Evolutionary conservation across 2,329 filamentous ascomycete species (phyloP).

Genomic region (Fusarium proliferatum): DNA sequence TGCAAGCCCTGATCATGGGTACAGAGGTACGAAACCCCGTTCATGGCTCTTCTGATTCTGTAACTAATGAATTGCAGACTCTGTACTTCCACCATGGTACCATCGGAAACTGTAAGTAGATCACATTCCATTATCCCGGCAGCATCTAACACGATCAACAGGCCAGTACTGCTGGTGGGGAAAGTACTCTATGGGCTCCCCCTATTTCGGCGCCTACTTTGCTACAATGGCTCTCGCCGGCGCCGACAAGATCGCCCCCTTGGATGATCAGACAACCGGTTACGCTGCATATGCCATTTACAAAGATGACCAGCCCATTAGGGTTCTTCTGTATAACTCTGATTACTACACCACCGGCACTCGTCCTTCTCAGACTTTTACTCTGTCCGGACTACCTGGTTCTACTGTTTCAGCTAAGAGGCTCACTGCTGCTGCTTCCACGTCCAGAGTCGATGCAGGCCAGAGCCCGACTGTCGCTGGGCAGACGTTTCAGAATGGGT

Average conservation of each 20-base stretch:
- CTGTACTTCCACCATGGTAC: background rate
- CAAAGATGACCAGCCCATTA: fast-evolving
- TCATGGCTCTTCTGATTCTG: no score
- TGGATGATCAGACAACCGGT: background rate
- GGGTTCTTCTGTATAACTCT: background rate
- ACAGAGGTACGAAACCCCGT: background rate
- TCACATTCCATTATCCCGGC: background rate
- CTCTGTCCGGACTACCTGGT: fast-evolving
- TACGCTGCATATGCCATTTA: background rate
- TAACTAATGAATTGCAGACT: background rate
- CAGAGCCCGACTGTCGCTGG: background rate
- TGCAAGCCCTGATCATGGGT: background rate
- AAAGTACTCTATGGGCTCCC: background rate
- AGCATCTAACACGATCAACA: background rate
- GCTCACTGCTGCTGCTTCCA: background rate
- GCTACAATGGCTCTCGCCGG: background rate
- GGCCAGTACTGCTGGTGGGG: background rate
- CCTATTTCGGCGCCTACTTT: background rate
- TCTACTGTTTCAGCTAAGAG: background rate
- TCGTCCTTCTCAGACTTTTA: background rate
- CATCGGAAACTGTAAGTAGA: background rate
- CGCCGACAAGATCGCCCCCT: background rate
- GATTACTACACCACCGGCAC: background rate
- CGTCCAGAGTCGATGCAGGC: background rate
- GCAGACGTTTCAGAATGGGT: background rate